Base-by-base conservation (phyloP, 345 rosid species). In the Citrus sp. region DNA sequence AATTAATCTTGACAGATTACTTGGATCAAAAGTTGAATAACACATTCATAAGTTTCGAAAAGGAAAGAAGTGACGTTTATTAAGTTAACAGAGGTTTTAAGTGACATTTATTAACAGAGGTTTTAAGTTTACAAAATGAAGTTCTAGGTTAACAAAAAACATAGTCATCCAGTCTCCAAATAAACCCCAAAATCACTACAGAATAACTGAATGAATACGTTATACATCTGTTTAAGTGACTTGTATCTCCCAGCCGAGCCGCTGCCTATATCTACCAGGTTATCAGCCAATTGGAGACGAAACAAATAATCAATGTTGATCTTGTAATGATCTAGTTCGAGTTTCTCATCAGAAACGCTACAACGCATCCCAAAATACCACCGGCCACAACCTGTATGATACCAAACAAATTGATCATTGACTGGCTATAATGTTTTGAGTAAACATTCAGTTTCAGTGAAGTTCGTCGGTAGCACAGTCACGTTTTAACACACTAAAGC, bases 301-400 rank as follows among this genome's bases (percentile, higher is more conserved):
- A 59, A 5, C 22, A 64, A 76, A 65, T 21, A 67, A 76, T 76
- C 27, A 18, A 22, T 25, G 49, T 18, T 14, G 40, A 28, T 12
- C 25, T 9, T 42, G 13, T 12, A 1, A 49, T 27, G 60, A 49
- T 74, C 85, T 91, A 90, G 73, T 87, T 74, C 12, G 88, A 82
- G 76, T 66, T 86, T 84, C 96, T 87, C 97, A 90, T 92, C 80
- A 93, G 79, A 81, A 82, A 91, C 0, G 90, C 97, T 37, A 93
- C 95, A 38, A 92, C 51, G 77, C 90, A 87, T 75, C 99, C 99
- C 89, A 95, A 75, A 14, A 91, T 13, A 16, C 91, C 88, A 67
- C 99, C 99, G 6, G 88, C 98, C 67, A 88, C 91, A 71, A 95
- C 99, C 98, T 95, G 93, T 73, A 70, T n/a, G 77, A 67, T 24